Percentiles rank a stretch among this genome's conserved stretches.
Evolutionary conservation across 768 basidiomycete genomes (phyloP).

Genomic region (Gymnopilus dilepis): DNA sequence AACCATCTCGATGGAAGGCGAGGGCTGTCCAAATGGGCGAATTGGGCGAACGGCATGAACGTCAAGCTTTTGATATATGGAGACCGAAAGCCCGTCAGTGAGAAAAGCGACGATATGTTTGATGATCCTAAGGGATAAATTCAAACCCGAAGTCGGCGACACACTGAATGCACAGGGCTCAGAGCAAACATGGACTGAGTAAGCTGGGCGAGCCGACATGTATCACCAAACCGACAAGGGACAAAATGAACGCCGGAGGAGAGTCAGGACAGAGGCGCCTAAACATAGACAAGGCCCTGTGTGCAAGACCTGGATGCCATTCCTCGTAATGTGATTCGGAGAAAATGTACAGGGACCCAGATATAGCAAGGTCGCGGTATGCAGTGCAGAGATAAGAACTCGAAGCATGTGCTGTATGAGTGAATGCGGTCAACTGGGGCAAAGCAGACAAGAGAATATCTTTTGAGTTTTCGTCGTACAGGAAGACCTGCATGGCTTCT

Average conservation of each 20-base stretch:
- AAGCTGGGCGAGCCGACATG: not conserved
- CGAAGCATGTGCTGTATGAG: too few relatives aligned
- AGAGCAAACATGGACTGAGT: not conserved
- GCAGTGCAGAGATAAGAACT: too few relatives aligned
- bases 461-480: too few relatives aligned
- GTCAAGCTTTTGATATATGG: not conserved
- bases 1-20: not conserved
- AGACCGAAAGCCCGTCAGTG: not conserved
- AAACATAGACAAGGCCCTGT: not conserved
- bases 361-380: not conserved
- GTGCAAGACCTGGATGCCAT: not conserved
- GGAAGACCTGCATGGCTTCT: too few relatives aligned
- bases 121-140: not conserved
- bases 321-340: not conserved
- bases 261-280: constrained; percentile 4
- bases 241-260: not conserved
- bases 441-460: too few relatives aligned
- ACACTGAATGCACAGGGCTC: not conserved
- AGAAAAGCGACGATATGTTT: not conserved
- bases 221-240: not conserved
- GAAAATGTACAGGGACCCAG: not conserved
- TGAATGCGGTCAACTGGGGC: too few relatives aligned
- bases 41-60: not conserved
- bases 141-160: not conserved
- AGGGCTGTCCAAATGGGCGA: not conserved